These are phyloP conservation scores for Jasminum sambac DNA, from an alignment of 257 asterid species.

Conservation along the genomic window DNA sequence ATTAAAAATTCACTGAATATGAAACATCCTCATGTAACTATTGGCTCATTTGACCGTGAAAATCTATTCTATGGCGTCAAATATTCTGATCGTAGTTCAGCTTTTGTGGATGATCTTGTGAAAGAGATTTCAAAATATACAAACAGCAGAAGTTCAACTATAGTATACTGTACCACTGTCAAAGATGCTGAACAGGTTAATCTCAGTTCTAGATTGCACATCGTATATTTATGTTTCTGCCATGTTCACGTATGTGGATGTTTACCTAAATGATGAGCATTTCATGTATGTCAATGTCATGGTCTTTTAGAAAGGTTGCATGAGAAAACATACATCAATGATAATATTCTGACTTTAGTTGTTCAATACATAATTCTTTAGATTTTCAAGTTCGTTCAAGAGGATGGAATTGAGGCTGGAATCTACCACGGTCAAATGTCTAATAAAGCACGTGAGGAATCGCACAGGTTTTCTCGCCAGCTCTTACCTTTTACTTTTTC, in stretches of 20 bases:
- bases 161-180: slow-evolving; percentile 88
- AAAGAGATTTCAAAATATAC: slow-evolving; percentile 53
- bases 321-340: slow-evolving; percentile 2
- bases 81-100: slow-evolving; percentile 51
- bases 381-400: slow-evolving; percentile 58
- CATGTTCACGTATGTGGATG: slow-evolving; percentile 1
- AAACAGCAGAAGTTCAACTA: slow-evolving; percentile 56
- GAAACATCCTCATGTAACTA: slow-evolving; percentile 65
- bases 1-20: slow-evolving; percentile 66
- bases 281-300: not conserved
- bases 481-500: slow-evolving; percentile 22
- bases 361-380: slow-evolving; percentile 33
- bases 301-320: slow-evolving; percentile 1
- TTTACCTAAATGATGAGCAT: slow-evolving; percentile 12
- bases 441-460: slow-evolving; percentile 74
- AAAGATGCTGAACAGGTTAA: slow-evolving; percentile 81
- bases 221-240: slow-evolving; percentile 1
- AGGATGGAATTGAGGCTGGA: slow-evolving; percentile 69
- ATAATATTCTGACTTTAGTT: slow-evolving; percentile 2
- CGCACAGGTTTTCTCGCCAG: slow-evolving; percentile 61
- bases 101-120: slow-evolving; percentile 66
- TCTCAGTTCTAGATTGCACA: slow-evolving; percentile 17
- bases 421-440: slow-evolving; percentile 91
- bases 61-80: slow-evolving; percentile 84
- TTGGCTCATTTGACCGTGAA: slow-evolving; percentile 92